Evolutionary conservation across 306 rosid genomes (phyloP).

Genomic region (Sesbania bispinosa): DNA sequence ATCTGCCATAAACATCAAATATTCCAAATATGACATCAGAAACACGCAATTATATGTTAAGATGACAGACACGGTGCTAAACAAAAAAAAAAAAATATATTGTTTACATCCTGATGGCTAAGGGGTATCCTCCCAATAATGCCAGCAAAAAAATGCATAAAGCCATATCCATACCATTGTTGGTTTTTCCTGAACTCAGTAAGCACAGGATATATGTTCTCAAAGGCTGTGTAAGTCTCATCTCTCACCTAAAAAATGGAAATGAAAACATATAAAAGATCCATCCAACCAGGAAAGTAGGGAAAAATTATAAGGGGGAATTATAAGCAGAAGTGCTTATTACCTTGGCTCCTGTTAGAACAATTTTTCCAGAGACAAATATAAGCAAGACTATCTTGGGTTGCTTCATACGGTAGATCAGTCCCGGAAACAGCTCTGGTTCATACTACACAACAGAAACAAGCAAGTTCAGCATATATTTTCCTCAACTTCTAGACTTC

Average conservation of each 20-base stretch:
- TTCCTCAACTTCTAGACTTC: not conserved
- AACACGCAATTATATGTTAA: not conserved
- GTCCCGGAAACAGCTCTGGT: conserved; percentile 95
- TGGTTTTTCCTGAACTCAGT: conserved; percentile 90
- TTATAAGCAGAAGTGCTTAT: not conserved
- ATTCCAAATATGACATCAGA: not conserved
- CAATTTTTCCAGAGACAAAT: conserved; percentile 93
- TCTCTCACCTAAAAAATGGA: conserved; percentile 63
- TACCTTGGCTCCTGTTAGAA: conserved; percentile 98
- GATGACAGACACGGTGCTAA: too few species aligned
- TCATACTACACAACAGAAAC: conserved; percentile 61
- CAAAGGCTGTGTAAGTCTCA: conserved; percentile 91
- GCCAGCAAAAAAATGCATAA: not conserved
- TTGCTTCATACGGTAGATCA: conserved; percentile 95
- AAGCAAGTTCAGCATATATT: conserved; percentile 21
- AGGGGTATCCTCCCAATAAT: too few species aligned
- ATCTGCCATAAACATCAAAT: conserved; percentile 43
- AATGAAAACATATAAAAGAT: not conserved
- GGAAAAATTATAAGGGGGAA: not conserved
- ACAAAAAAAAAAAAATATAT: too few species aligned
- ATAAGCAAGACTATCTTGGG: conserved; percentile 95
- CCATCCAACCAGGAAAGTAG: not conserved
- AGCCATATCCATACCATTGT: conserved; percentile 64
- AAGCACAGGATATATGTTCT: conserved; percentile 92
- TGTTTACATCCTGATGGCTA: too few species aligned